Conservation (phyloP, 1,284 basidiomycete genomes). For the Leccinum huronense region DNA sequence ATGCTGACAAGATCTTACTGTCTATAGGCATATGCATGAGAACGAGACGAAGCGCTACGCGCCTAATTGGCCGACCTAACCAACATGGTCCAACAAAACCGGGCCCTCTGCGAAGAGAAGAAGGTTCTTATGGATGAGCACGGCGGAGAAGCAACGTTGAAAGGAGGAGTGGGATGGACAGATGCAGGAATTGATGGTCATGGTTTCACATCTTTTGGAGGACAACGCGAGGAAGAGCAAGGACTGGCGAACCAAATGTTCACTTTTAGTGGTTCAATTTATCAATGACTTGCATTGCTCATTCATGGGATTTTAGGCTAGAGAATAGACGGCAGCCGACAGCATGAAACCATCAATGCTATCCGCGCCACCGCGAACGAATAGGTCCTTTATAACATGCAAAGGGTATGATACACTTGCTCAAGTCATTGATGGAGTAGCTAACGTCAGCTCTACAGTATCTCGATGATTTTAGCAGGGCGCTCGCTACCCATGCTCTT, state of each 20-base stretch:
- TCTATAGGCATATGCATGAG: conserved; percentile 77
- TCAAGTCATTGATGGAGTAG: not conserved
- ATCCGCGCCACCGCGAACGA: conserved; percentile 64
- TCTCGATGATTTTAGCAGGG: conserved; percentile 77
- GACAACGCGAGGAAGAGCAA: conserved; percentile 52
- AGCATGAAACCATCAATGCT: conserved; percentile 61
- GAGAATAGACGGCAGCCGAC: conserved; percentile 58
- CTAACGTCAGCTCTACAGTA: conserved; percentile 44
- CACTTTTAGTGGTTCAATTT: too few relatives aligned
- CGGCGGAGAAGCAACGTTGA: conserved; percentile 52
- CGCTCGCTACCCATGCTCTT: conserved; percentile 70
- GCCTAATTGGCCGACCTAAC: conserved; percentile 66
- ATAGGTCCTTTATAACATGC: conserved; percentile 74
- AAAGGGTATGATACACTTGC: conserved; percentile 41
- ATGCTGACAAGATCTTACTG: conserved; percentile 6
- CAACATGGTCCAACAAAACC: conserved; percentile 62
- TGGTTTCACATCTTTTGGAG: conserved; percentile 54
- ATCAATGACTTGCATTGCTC: conserved; percentile 5
- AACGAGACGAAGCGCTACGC: conserved; percentile 68
- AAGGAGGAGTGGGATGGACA: conserved; percentile 54
- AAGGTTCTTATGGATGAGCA: conserved; percentile 54
- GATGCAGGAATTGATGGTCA: conserved; percentile 52
- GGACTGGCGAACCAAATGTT: conserved; percentile 41
- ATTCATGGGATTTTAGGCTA: conserved; percentile 42
- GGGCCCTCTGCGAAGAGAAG: conserved; percentile 55